Evolutionary conservation across 306 rosid species (phyloP), one percentile per base, ranked within the genome.

Genomic region (Dalbergia oliveri): DNA sequence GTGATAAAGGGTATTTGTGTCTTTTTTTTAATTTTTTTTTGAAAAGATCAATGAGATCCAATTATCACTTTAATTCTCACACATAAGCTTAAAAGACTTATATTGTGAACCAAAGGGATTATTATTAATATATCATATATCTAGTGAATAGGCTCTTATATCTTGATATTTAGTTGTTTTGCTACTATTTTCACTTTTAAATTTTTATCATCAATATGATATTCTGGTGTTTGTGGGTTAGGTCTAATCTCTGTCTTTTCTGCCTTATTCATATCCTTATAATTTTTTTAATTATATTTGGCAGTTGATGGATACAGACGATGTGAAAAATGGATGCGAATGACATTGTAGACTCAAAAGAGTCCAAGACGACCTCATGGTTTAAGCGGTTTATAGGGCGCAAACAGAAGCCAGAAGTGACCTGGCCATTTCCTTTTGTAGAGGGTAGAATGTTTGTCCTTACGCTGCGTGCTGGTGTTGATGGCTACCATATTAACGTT

Each of bases 321-420:
- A 82, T 94, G 98, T 57, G 97, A 94, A 77, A 94, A 88, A 82
- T 94, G 98, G 98, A 87, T 89, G 92, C 83, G 93, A 86, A 86
- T 87, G 94, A 87, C 83, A 63, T 84, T 69, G 79, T 64, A 37
- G 97, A 88, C 79, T 80, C 90, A 63, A 92, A 88, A 83, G 97
- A 86, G 75, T 87, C 97, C 59, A 94, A 90, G 90, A 89, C 97
- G n/a, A 88, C 94, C 63, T 90, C 96, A 78, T 92, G 98, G 98
- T 94, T 92, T 85, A 88, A 92, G 84, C 89, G 94, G 49, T 94
- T 94, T 84, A 87, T 92, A 66, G 98, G 98, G 71, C 93, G 97
- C 49, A 93, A 92, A 89, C 98, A 94, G 86, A 94, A 90, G 89
- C 98, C 98, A 60, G 97, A 88, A 86, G 89, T 94, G 73, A 90